Conservation (phyloP, 768 basidiomycete species). For the Royoungia palumana region DNA sequence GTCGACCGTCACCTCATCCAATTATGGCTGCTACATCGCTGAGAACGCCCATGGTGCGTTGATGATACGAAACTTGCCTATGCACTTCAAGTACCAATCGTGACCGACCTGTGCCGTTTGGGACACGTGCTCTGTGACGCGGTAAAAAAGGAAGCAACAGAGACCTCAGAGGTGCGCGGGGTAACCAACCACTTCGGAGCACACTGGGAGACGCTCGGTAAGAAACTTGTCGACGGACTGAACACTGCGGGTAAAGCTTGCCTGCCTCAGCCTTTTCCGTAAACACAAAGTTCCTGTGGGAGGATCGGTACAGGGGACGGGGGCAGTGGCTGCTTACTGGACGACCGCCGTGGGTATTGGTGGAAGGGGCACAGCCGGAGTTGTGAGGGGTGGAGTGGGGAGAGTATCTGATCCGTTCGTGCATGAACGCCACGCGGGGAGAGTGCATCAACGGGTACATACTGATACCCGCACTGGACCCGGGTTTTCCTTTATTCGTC, state of each 20-base stretch:
- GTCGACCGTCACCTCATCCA: constrained; percentile 90
- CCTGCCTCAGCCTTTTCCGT: constrained; percentile 78
- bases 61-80: constrained; percentile 99
- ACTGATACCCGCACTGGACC: constrained; percentile 21
- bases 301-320: too few relatives aligned
- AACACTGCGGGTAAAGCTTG: constrained; percentile 94
- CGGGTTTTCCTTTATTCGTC: constrained; percentile 58
- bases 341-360: too few relatives aligned
- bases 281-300: constrained; percentile 76
- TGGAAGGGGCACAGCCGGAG: too few relatives aligned
- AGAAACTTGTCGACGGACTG: too few relatives aligned
- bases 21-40: constrained; percentile 86
- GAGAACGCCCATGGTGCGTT: constrained; percentile 94
- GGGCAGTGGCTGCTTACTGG: too few relatives aligned
- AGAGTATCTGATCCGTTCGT: constrained; percentile 19
- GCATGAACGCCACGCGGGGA: constrained; percentile 13
- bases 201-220: too few relatives aligned
- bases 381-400: constrained; percentile 16
- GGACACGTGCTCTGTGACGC: constrained; percentile 89
- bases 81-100: constrained; percentile 86
- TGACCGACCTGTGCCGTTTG: constrained; percentile 78
- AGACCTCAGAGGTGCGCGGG: constrained; percentile 81
- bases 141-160: constrained; percentile 77
- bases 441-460: constrained; percentile 5
- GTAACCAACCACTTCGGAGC: too few relatives aligned